Evolutionary conservation across 345 rosid genomes (phyloP).

Genomic region (Firmiana major): DNA sequence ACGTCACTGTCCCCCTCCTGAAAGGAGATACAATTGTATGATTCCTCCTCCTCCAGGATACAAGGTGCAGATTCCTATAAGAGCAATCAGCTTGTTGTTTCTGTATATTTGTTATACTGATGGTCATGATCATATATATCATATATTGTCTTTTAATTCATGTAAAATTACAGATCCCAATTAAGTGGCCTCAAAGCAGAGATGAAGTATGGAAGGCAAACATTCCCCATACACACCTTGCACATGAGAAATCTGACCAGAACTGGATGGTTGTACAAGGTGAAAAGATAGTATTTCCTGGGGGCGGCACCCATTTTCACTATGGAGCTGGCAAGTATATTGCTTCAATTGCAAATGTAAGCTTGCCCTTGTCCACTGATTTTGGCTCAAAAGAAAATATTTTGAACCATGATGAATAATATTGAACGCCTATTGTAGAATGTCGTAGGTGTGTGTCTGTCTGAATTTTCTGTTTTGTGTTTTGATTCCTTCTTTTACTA

Average conservation of each 20-base stretch:
- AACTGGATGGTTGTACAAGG: conserved; percentile 99
- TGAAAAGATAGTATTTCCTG: conserved; percentile 80
- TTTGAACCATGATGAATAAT: neutral
- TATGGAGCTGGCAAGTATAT: conserved; percentile 97
- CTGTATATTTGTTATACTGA: neutral
- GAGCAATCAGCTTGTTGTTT: neutral
- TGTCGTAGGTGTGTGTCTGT: neutral
- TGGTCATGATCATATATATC: neutral
- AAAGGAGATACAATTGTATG: conserved; percentile 86
- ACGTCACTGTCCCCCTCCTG: conserved; percentile 92
- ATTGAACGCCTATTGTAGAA: neutral
- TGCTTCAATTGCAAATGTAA: conserved; percentile 90
- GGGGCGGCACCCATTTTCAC: conserved; percentile 99
- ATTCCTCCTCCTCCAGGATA: conserved; percentile 95
- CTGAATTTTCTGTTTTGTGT: neutral
- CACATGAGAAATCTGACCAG: conserved; percentile 96
- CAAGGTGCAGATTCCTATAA: conserved; percentile 46
- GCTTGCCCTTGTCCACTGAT: conserved; percentile 16
- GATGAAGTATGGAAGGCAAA: conserved; percentile 98
- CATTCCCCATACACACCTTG: conserved; percentile 98
- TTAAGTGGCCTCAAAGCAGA: conserved; percentile 98
- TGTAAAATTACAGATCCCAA: conserved; percentile 55
- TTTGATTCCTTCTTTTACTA: neutral
- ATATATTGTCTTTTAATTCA: neutral
- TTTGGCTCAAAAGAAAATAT: neutral